Conservation (phyloP, 257 asterid genomes). For the Linaria vulgaris region DNA sequence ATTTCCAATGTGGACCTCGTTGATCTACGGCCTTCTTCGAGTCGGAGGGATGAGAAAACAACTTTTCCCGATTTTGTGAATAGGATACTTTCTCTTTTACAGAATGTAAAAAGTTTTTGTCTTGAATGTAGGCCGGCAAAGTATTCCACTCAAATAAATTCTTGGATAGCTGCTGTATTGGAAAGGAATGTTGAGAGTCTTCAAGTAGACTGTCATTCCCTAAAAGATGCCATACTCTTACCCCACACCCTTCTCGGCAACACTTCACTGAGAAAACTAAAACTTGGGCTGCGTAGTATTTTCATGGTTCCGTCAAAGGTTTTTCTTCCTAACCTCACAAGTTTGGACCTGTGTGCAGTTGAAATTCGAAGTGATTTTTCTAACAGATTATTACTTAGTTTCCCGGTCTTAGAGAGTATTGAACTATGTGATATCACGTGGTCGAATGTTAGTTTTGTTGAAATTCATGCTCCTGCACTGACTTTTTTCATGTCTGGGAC, state of each 20-base stretch:
- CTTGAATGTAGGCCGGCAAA: not conserved
- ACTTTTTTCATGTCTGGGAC: not conserved
- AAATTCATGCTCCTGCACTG: conserved; percentile 10
- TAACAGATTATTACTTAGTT: not conserved
- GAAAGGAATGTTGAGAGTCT: conserved; percentile 4
- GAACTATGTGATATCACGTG: not conserved
- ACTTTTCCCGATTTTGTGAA: conserved; percentile 9
- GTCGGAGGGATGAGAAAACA: not conserved
- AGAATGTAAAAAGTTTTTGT: not conserved
- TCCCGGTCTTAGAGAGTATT: conserved; percentile 1
- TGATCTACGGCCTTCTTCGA: not conserved
- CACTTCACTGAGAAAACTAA: conserved; percentile 7
- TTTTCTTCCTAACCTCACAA: conserved; percentile 1
- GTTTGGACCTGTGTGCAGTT: not conserved
- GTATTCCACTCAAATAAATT: not conserved
- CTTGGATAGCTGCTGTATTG: conserved; percentile 3
- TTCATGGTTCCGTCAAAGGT: not conserved
- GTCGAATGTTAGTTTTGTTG: conserved; percentile 5
- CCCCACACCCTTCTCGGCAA: not conserved
- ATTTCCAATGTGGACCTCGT: conserved; percentile 5
- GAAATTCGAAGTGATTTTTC: not conserved
- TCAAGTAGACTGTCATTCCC: not conserved
- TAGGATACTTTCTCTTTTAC: not conserved
- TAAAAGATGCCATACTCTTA: not conserved
- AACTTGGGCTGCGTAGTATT: not conserved